phyloP scores from a whole-genome alignment of 2,329 filamentous ascomycete species.

The Pyrenophora graminea region DNA sequence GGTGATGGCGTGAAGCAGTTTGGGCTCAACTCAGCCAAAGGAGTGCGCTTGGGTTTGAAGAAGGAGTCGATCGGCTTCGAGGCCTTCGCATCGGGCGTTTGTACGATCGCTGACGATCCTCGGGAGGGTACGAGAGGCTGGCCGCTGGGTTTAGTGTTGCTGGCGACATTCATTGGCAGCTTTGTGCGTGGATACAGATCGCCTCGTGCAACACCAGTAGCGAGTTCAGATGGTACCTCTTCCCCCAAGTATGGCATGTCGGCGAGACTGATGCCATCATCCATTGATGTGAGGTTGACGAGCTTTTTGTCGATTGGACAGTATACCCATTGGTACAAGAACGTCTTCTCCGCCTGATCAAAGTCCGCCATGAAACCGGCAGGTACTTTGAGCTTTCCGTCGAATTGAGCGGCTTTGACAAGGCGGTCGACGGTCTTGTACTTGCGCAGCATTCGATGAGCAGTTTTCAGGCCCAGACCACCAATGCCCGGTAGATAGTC shows the following conservation, averaged over 20 bases:
- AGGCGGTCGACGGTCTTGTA: slow-evolving; percentile 85
- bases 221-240: slow-evolving; percentile 69
- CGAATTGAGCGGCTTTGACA: slow-evolving; percentile 82
- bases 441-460: slow-evolving; percentile 86
- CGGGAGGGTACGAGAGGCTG: slow-evolving; percentile 48
- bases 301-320: slow-evolving; percentile 73
- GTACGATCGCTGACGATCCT: slow-evolving; percentile 20
- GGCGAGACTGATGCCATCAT: slow-evolving; percentile 64
- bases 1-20: slow-evolving; percentile 70
- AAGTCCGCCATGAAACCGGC: slow-evolving; percentile 81
- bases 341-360: slow-evolving; percentile 85
- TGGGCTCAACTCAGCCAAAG: slow-evolving; percentile 68
- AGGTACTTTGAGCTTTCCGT: slow-evolving; percentile 82
- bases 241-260: slow-evolving; percentile 82
- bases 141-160: slow-evolving; percentile 40
- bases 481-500: slow-evolving; percentile 89
- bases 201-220: slow-evolving; percentile 74
- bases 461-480: slow-evolving; percentile 89
- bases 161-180: slow-evolving; percentile 54
- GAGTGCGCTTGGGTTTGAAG: slow-evolving; percentile 66
- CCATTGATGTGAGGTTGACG: slow-evolving; percentile 73
- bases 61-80: slow-evolving; percentile 65
- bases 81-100: slow-evolving; percentile 61
- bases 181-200: slow-evolving; percentile 92
- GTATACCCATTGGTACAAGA: slow-evolving; percentile 92